These are phyloP conservation scores for Saccharomycopsis guyanensis DNA, from an alignment of 805 yeast genomes.

Conservation along the genomic window DNA sequence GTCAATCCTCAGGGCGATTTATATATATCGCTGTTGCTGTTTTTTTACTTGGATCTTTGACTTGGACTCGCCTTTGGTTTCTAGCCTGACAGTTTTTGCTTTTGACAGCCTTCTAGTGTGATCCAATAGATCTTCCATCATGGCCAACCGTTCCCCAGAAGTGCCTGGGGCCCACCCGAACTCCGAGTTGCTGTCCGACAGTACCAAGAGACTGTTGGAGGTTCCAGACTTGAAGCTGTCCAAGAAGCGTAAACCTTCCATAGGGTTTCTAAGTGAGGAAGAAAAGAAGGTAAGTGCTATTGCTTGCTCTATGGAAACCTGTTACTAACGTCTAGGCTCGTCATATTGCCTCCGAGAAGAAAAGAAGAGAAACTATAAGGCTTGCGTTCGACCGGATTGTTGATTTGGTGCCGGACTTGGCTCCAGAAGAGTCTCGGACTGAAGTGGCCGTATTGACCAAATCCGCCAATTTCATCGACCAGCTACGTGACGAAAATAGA, in stretches of 20 bases:
- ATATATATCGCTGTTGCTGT: neutral
- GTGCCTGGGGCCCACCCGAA: too few relatives aligned
- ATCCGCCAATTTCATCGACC: constrained; percentile 26
- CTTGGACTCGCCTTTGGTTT: too few relatives aligned
- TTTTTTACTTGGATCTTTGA: neutral
- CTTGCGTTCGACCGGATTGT: constrained; percentile 75
- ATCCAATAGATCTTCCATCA: too few relatives aligned
- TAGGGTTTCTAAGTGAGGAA: constrained; percentile 12
- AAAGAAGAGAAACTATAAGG: constrained; percentile 77
- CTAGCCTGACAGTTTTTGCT: too few relatives aligned
- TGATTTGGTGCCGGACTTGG: constrained; percentile 63
- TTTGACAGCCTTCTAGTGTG: too few relatives aligned
- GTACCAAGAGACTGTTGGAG: neutral
- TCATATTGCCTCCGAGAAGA: constrained; percentile 81
- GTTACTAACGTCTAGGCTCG: constrained; percentile 40
- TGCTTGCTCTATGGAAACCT: neutral
- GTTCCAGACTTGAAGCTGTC: neutral
- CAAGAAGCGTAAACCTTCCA: constrained; percentile 3
- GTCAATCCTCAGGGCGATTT: too few relatives aligned
- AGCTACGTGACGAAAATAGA: constrained; percentile 14
- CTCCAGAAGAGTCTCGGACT: constrained; percentile 65
- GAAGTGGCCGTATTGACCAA: constrained; percentile 70
- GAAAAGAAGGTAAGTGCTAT: constrained; percentile 13
- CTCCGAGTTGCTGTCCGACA: neutral
- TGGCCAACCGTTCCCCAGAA: too few relatives aligned